These are phyloP conservation scores for Odontarrhena argentea DNA, from an alignment of 345 rosid genomes.

Conservation along the genomic window DNA sequence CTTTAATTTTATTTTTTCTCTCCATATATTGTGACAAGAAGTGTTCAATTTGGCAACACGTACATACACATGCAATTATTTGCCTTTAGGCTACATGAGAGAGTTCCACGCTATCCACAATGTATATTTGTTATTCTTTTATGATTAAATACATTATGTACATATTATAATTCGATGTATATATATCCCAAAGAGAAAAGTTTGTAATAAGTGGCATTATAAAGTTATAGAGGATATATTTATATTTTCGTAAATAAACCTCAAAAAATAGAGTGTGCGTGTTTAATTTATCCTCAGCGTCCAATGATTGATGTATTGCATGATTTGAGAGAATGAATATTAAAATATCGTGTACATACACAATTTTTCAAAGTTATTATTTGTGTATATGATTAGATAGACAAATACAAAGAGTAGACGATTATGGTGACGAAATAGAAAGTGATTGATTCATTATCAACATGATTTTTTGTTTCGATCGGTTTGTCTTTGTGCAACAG, in stretches of 20 bases:
- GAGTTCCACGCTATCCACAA: conserved; percentile 33
- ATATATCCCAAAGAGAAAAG: conserved; percentile 14
- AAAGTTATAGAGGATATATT: conserved; percentile 20
- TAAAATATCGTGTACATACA: conserved; percentile 1
- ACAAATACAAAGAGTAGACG: conserved; percentile 22
- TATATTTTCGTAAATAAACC: conserved; percentile 20
- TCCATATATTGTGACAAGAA: conserved; percentile 27
- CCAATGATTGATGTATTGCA: conserved; percentile 29
- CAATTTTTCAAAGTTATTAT: neutral
- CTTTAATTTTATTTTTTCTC: neutral
- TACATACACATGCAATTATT: conserved; percentile 44
- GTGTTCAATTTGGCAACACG: conserved; percentile 43
- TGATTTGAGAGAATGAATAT: neutral
- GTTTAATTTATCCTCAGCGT: conserved; percentile 12
- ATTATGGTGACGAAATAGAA: conserved; percentile 17
- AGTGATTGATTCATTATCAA: conserved; percentile 34
- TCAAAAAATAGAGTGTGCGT: conserved; percentile 9
- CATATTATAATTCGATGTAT: conserved; percentile 9
- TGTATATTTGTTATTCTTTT: conserved; percentile 8
- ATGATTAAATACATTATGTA: neutral
- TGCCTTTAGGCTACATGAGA: neutral
- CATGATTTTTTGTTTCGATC: conserved; percentile 22
- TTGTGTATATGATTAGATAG: conserved; percentile 11
- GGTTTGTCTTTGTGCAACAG: conserved; percentile 32
- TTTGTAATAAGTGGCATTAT: conserved; percentile 31